phyloP scores from a whole-genome alignment of 2,329 filamentous ascomycete genomes.

The Phaeoacremonium minimum region DNA sequence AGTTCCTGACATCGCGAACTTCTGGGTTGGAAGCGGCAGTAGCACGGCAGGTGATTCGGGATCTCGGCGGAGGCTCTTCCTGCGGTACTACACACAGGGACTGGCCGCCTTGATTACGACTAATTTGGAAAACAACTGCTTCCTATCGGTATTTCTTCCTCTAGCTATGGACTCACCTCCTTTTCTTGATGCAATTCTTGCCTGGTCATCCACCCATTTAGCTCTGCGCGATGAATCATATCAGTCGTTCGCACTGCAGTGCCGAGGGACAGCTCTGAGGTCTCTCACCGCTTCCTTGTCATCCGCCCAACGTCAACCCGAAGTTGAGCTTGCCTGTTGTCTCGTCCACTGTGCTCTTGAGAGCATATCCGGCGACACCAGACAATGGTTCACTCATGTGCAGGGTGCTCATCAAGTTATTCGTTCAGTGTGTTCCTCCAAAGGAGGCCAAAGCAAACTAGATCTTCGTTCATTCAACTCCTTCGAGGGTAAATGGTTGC shows the following conservation, averaged over 20 bases:
- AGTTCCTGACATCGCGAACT: neutral
- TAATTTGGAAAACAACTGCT: neutral
- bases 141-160: neutral
- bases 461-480: neutral
- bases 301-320: neutral
- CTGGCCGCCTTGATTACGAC: neutral
- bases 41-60: neutral
- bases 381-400: conserved; percentile 3
- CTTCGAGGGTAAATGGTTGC: conserved; percentile 12
- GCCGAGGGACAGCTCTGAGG: neutral
- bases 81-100: neutral
- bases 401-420: conserved; percentile 2
- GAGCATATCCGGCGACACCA: neutral
- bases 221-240: neutral
- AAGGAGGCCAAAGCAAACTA: neutral
- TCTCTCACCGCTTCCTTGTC: neutral
- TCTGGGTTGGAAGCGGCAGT: neutral
- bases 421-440: neutral
- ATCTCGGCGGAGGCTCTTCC: neutral
- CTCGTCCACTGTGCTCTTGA: neutral
- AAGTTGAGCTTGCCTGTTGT: neutral
- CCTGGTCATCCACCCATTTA: neutral
- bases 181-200: neutral
- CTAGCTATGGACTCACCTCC: neutral
- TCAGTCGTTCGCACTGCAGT: neutral